Evolutionary conservation across 805 yeast genomes (phyloP), one percentile per base, ranked within the genome.

Genomic region (Blastobotrys peoriensis): DNA sequence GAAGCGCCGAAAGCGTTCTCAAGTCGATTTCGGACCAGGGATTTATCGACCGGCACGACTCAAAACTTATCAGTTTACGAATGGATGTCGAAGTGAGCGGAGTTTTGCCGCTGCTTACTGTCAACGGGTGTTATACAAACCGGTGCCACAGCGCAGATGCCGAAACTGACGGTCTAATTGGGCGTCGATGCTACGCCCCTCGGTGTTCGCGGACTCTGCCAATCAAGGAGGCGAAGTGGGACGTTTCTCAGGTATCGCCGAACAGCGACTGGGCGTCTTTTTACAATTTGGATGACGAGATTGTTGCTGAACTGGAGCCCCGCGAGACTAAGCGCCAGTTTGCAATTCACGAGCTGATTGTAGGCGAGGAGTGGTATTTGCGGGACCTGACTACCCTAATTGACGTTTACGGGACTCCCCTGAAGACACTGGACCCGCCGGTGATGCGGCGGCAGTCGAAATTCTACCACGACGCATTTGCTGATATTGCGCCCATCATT

Each of bases 321-420:
- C 46, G 63, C 8, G 76, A 78, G 44, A 68, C 79, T n/a, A 78
- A 77, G 54, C 70, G 78, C 30, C 95, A 86, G 59, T 81, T 86
- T 45, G 78, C 81, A 46, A 73, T 85, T 3, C 87, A 83, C 62
- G 95, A 86, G 58, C 65, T 86, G 39, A 76, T 86, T 22, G 70
- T 78, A 45, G 74, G 79, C 38, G 95, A 86, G 52, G 86, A 82
- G 54, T 73, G 78, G 15, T 83, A 82, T 42, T 73, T 85, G 19
- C 78, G 76, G 40, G 73, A 86, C 56, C 81, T 88, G 2, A 71
- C 73, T 49, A 76, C 82, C 2, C 81, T 85, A 43, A 67, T 83
- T 2, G 75, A 75, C 28, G 74, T 75, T 5, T 79, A 74, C 49
- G 81, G 83, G 1, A 66, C 65, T 18, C 60, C 68, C 3, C 64